A percentile compares a stretch with the other conserved stretches of the same genome.
phyloP scores from a whole-genome alignment of 495 filamentous ascomycete genomes.

The Hypoxylon intermedium region DNA sequence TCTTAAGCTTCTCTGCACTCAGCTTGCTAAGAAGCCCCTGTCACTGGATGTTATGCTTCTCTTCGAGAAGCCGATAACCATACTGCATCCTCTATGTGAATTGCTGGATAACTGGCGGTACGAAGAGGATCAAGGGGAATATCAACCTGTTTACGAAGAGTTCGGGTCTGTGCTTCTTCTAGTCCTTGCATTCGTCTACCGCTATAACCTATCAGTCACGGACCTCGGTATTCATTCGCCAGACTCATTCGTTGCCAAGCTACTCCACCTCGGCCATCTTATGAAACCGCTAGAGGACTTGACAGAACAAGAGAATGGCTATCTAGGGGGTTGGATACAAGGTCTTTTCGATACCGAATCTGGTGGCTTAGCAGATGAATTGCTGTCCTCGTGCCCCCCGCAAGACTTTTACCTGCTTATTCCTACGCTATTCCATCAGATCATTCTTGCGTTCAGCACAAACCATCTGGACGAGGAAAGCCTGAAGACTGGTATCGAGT shows the following conservation, averaged over 20 bases:
- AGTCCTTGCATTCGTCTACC: slow-evolving; percentile 80
- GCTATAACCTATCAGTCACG: slow-evolving; percentile 73
- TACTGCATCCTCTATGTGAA: slow-evolving; percentile 83
- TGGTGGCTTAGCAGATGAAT: slow-evolving; percentile 76
- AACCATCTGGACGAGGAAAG: slow-evolving; percentile 76
- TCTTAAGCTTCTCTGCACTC: slow-evolving; percentile 81
- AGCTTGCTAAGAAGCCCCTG: slow-evolving; percentile 77
- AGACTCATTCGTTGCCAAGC: slow-evolving; percentile 78
- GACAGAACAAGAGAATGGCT: slow-evolving; percentile 73
- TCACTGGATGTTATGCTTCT: slow-evolving; percentile 85
- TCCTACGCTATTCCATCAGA: slow-evolving; percentile 86
- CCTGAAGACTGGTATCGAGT: slow-evolving; percentile 88
- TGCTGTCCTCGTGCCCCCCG: slow-evolving; percentile 89
- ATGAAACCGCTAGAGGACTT: slow-evolving; percentile 70
- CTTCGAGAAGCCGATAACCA: slow-evolving; percentile 75
- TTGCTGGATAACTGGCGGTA: slow-evolving; percentile 89
- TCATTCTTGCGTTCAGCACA: slow-evolving; percentile 74
- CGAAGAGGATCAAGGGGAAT: slow-evolving; percentile 93
- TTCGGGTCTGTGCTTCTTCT: slow-evolving; percentile 89
- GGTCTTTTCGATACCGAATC: slow-evolving; percentile 86
- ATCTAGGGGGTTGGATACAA: slow-evolving; percentile 83
- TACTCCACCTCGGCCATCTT: slow-evolving; percentile 70
- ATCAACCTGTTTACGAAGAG: slow-evolving; percentile 95
- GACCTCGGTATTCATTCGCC: slow-evolving; percentile 68
- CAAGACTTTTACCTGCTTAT: slow-evolving; percentile 95